A percentile compares a stretch with the other conserved stretches of the same genome.
Evolutionary conservation across 1,284 basidiomycete genomes (phyloP).

Genomic region (Xerocomus cyaneibrunnescens): DNA sequence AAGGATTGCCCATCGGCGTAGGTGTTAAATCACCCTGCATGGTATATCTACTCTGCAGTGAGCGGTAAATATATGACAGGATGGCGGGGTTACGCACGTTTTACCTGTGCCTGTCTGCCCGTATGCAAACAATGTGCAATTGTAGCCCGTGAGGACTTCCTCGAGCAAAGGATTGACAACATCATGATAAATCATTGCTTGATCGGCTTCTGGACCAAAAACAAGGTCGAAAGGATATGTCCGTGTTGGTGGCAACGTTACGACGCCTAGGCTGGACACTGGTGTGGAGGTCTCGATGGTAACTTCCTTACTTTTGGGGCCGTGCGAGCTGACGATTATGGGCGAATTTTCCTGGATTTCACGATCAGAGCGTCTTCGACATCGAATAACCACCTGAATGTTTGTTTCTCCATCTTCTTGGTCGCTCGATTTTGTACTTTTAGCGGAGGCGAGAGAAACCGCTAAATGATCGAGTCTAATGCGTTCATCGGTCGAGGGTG

Average conservation of each 20-base stretch:
- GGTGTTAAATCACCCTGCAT: constrained; percentile 91
- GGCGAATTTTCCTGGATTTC: constrained; percentile 82
- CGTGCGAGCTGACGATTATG: constrained; percentile 75
- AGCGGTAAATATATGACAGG: constrained; percentile 5
- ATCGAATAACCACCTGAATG: constrained; percentile 91
- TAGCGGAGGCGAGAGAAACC: constrained; percentile 24
- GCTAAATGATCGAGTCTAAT: constrained; percentile 20
- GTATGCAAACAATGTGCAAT: constrained; percentile 98
- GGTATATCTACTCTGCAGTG: constrained; percentile 63
- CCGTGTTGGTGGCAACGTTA: constrained; percentile 67
- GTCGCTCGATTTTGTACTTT: constrained; percentile 13
- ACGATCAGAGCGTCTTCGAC: constrained; percentile 76
- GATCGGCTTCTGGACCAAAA: constrained; percentile 97
- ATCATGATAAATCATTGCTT: constrained; percentile 91
- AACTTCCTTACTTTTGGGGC: constrained; percentile 71
- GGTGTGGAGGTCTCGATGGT: constrained; percentile 76
- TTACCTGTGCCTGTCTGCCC: constrained; percentile 99
- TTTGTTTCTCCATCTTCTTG: constrained; percentile 62
- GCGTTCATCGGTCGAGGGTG: constrained; percentile 20
- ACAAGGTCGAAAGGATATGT: constrained; percentile 93
- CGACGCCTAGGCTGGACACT: constrained; percentile 61
- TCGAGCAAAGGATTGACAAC: constrained; percentile 92
- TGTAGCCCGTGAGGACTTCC: constrained; percentile 94
- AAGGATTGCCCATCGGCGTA: constrained; percentile 85
- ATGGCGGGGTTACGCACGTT: constrained; percentile 67